Evolutionary conservation across 495 filamentous ascomycete genomes (phyloP).

Genomic region (Trichoderma orchidacearum): DNA sequence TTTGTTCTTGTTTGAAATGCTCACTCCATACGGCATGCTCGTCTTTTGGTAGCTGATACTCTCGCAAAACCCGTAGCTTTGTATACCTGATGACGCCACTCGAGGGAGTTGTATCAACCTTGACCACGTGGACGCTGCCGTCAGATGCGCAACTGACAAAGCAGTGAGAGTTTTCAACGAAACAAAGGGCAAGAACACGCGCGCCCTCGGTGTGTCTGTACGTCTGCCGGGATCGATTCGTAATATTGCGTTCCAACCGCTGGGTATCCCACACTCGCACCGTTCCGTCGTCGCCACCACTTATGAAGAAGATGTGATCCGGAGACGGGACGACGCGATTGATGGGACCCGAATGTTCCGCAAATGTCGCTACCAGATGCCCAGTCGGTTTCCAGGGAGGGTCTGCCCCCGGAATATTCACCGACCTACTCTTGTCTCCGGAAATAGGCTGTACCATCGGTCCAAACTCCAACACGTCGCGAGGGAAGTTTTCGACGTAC

Average conservation of each 20-base stretch:
- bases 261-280: slow-evolving; percentile 91
- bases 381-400: slow-evolving; percentile 76
- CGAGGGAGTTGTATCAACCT: slow-evolving; percentile 58
- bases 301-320: slow-evolving; percentile 91
- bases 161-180: slow-evolving; percentile 87
- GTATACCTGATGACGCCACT: slow-evolving; percentile 56
- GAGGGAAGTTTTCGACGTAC: slow-evolving; percentile 82
- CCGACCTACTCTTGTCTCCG: slow-evolving; percentile 46
- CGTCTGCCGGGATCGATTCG: slow-evolving; percentile 77
- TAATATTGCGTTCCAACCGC: slow-evolving; percentile 77
- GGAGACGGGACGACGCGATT: slow-evolving; percentile 74
- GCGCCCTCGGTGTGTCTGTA: slow-evolving; percentile 57
- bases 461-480: slow-evolving; percentile 64
- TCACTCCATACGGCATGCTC: slow-evolving; percentile 87
- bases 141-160: slow-evolving; percentile 85
- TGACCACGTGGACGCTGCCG: slow-evolving; percentile 80
- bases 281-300: slow-evolving; percentile 80
- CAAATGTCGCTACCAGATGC: slow-evolving; percentile 69
- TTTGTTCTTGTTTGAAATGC: slow-evolving; percentile 71
- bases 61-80: slow-evolving; percentile 58
- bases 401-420: slow-evolving; percentile 25
- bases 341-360: slow-evolving; percentile 72
- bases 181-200: slow-evolving; percentile 67
- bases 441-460: slow-evolving; percentile 63
- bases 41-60: slow-evolving; percentile 59